phyloP scores from a whole-genome alignment of 2,329 filamentous ascomycete species.

The Aspergillus sp. region DNA sequence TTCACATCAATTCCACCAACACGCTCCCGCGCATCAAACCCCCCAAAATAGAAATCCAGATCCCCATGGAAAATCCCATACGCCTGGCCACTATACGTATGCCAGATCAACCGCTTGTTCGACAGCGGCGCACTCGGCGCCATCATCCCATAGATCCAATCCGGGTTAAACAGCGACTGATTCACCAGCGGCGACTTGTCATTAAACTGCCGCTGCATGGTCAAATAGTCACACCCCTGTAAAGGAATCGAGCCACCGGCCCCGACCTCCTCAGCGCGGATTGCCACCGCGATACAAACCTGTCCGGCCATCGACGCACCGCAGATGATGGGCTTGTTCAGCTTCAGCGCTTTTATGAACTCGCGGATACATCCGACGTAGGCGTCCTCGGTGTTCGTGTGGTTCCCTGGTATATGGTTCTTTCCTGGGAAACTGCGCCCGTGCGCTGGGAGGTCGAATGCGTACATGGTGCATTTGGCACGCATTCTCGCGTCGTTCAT shows the following conservation, averaged over 20 bases:
- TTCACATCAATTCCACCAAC: not conserved
- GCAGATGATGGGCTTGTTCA: not conserved
- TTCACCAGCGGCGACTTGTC: not conserved
- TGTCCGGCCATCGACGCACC: not conserved
- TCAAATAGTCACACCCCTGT: not conserved
- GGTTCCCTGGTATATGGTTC: not conserved
- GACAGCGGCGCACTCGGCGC: not conserved
- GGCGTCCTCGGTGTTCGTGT: not conserved
- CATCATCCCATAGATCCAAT: conserved; percentile 1
- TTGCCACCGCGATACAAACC: not conserved
- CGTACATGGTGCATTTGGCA: not conserved
- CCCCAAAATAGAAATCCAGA: conserved; percentile 3
- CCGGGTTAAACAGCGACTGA: not conserved
- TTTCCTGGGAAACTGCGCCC: not conserved
- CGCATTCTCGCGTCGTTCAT: not conserved
- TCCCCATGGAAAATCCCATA: conserved; percentile 1
- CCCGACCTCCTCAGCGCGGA: not conserved
- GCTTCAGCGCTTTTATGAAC: not conserved
- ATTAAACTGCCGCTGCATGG: not conserved
- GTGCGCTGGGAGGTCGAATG: not conserved
- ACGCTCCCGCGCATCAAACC: not conserved
- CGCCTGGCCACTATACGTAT: not conserved
- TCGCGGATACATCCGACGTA: not conserved
- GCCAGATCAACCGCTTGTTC: not conserved
- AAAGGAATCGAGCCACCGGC: not conserved